Conservation (phyloP, 441 rosid species). For the Hypseocharis bilobata region DNA sequence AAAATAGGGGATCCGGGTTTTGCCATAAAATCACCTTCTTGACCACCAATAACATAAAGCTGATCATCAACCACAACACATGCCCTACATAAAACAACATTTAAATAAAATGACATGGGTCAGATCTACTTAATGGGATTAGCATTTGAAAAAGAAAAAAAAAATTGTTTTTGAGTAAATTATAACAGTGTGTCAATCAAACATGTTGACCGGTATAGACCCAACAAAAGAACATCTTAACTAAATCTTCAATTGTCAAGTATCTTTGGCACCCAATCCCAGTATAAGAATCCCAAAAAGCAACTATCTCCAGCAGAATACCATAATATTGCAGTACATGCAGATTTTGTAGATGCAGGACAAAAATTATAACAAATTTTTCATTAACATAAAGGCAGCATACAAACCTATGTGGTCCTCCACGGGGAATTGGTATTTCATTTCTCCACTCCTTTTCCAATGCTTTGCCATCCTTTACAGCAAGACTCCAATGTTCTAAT, state of each 20-base stretch:
- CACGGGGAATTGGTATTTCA: constrained; percentile 83
- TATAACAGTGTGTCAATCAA: not conserved
- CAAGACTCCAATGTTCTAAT: constrained; percentile 83
- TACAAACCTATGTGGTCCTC: constrained; percentile 86
- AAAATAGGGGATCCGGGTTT: constrained; percentile 96
- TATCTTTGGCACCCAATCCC: not conserved
- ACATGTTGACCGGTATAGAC: not conserved
- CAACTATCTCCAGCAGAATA: not conserved
- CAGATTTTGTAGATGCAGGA: not conserved
- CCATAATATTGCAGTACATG: not conserved
- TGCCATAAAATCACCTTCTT: constrained; percentile 98
- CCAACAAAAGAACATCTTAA: constrained; percentile 3
- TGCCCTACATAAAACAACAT: constrained; percentile 39
- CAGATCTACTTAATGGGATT: not conserved
- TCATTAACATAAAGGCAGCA: constrained; percentile 6
- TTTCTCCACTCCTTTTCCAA: constrained; percentile 71
- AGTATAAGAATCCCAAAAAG: not conserved
- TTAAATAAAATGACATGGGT: no score
- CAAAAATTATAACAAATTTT: not conserved
- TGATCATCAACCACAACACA: constrained; percentile 61
- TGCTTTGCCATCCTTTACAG: constrained; percentile 71
- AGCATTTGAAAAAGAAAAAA: not conserved
- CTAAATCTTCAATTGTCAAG: not conserved
- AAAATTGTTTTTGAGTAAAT: no score
- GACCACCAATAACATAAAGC: constrained; percentile 79